Evolutionary conservation across 768 basidiomycete species (phyloP), one percentile per base, ranked within the genome.

Genomic region (Exsudoporus frostii): DNA sequence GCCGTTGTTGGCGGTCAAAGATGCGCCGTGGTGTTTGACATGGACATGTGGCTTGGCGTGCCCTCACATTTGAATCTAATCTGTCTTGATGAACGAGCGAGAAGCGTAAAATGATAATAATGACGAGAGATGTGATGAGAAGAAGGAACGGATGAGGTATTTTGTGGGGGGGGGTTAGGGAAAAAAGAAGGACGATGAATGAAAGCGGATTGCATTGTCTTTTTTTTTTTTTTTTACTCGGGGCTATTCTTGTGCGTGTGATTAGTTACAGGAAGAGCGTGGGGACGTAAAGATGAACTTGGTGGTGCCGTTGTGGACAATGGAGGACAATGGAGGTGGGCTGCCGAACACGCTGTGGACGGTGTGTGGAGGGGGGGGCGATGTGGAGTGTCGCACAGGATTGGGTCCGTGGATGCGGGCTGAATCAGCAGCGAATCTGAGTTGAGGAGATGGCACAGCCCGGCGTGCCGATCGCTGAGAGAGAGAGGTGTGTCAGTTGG

Each of bases 401-500:
- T 22, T 51, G 61, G 54, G 46, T 55, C 52, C 41, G 53, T 51
- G 38, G 25, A 37, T 41, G 11, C 32, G 33, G 43, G 64, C 64
- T 65, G 62, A 65, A 50, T 65, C 62, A 65, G 65, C 65, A 45
- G 25, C 25, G 27, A 57, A 57, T 67, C 57, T 62, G 60, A 63
- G 54, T 53, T 59, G 48, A n/a, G n/a, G n/a, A n/a, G 37, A 33
- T 22, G 48, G 22, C n/a, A 65, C 65, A 65, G 65, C 60, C 62
- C 17, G 45, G 45, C 32, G 60, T 68, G 66, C 66, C 66, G 59
- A 68, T 68, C 66, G 64, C 64, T 58, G 68, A 55, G 61, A 49
- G 45, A 48, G 59, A 32, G 60, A 55, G 55, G 38, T 46, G 67
- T 65, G 65, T 69, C 65, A 69, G 62, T 66, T 62, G 65, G 56